phyloP scores from a whole-genome alignment of 2,329 filamentous ascomycete genomes.

The Phaeosphaeriaceae sp. region DNA sequence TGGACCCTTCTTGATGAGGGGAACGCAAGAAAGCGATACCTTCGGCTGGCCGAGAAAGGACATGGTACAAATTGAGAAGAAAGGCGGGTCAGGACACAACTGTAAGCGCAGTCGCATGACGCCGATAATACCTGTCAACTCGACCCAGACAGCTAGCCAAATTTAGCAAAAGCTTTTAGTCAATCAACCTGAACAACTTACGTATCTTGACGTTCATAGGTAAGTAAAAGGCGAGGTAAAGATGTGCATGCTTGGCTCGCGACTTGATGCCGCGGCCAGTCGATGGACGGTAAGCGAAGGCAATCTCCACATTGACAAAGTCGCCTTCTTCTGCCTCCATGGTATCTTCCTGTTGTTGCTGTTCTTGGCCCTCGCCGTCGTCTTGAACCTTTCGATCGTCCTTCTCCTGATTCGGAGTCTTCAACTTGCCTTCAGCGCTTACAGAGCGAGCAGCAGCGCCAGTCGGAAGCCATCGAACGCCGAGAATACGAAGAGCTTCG shows the following conservation, averaged over 20 bases:
- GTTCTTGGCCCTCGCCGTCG: conserved; percentile 49
- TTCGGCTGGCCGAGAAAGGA: conserved; percentile 79
- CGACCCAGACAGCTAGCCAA: conserved; percentile 71
- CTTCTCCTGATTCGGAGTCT: conserved; percentile 53
- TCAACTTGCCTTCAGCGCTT: conserved; percentile 64
- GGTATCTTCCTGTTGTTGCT: conserved; percentile 39
- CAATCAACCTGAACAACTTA: conserved; percentile 31
- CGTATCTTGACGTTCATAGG: conserved; percentile 60
- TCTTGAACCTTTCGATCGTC: conserved; percentile 60
- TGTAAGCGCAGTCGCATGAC: conserved; percentile 74
- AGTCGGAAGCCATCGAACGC: conserved; percentile 74
- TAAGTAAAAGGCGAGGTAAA: conserved; percentile 77
- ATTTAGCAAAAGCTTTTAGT: conserved; percentile 18
- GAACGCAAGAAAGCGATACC: conserved; percentile 73
- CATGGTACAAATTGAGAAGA: conserved; percentile 76
- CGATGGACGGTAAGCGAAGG: conserved; percentile 74
- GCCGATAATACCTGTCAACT: conserved; percentile 74
- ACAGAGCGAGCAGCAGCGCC: conserved; percentile 71
- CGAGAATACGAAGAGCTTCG: conserved; percentile 73
- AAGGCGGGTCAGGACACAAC: conserved; percentile 76
- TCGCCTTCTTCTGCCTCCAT: conserved; percentile 81
- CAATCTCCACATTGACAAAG: conserved; percentile 78
- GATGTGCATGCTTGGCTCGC: conserved; percentile 75
- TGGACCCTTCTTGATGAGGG: conserved; percentile 70
- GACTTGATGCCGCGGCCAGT: conserved; percentile 66